phyloP scores from a whole-genome alignment of 306 rosid genomes.

The Castanea crenata region DNA sequence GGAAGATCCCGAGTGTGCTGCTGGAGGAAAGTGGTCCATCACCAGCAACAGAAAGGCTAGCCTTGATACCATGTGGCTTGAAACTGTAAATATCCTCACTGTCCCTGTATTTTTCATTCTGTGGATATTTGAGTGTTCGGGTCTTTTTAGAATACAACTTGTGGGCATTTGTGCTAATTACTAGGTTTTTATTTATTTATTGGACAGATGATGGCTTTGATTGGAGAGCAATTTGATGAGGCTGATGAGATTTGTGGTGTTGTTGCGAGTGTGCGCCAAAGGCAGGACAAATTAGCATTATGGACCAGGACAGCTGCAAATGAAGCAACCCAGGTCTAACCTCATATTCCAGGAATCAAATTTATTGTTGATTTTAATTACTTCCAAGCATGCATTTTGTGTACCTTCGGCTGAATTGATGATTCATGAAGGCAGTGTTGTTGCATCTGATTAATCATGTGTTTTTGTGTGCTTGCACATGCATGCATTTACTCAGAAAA shows the following conservation, averaged over 20 bases:
- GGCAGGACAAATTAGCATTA: slow-evolving; percentile 85
- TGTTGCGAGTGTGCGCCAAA: slow-evolving; percentile 90
- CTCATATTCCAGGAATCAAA: slow-evolving; percentile 5
- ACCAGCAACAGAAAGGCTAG: slow-evolving; percentile 48
- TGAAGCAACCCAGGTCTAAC: slow-evolving; percentile 87
- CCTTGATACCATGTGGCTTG: slow-evolving; percentile 94
- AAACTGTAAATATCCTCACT: slow-evolving; percentile 57
- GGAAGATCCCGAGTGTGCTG: slow-evolving; percentile 99
- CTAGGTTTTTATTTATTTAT: background rate
- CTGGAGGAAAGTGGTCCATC: slow-evolving; percentile 93
- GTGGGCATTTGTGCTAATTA: background rate
- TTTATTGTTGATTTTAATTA: background rate
- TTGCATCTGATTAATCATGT: background rate
- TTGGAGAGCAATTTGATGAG: slow-evolving; percentile 95
- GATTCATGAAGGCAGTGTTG: background rate
- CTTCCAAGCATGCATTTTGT: background rate
- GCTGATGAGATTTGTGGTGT: slow-evolving; percentile 91
- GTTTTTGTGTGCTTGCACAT: background rate
- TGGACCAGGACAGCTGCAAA: slow-evolving; percentile 97
- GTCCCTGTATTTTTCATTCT: background rate
- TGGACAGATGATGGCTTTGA: slow-evolving; percentile 85
- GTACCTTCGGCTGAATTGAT: background rate
- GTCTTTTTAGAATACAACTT: background rate
- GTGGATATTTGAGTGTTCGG: background rate
- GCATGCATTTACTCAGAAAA: background rate